A percentile compares a stretch with the other conserved stretches of the same genome.
phyloP scores from a whole-genome alignment of 306 rosid genomes.

The Pachyrhizus erosus region DNA sequence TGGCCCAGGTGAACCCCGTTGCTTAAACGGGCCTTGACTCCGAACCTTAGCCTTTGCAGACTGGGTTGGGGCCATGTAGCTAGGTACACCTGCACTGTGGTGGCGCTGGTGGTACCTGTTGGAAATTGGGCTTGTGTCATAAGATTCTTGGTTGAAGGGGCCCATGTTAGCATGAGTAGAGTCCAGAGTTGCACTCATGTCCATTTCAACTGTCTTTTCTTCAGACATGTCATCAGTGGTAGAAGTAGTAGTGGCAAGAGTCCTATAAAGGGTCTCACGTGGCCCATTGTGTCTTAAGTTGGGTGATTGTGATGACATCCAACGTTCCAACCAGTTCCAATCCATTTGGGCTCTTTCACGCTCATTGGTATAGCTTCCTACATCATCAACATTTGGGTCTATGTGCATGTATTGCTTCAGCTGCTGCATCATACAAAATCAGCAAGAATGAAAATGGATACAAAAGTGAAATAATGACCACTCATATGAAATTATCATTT shows the following conservation, averaged over 20 bases:
- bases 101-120: conserved; percentile 34
- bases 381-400: conserved; percentile 40
- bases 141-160: conserved; percentile 42
- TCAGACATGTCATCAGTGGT: conserved; percentile 67
- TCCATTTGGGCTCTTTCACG: conserved; percentile 67
- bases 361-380: conserved; percentile 42
- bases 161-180: conserved; percentile 39
- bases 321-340: conserved; percentile 89
- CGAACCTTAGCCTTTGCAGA: conserved; percentile 91
- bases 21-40: conserved; percentile 53
- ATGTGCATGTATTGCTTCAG: conserved; percentile 53
- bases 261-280: conserved; percentile 43
- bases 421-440: conserved; percentile 36
- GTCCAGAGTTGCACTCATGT: conserved; percentile 42
- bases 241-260: conserved; percentile 40
- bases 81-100: conserved; percentile 51
- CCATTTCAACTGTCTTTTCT: conserved; percentile 88
- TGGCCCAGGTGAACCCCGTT: conserved; percentile 53
- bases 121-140: conserved; percentile 45
- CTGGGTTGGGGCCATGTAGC: conserved; percentile 92
- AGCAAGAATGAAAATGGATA: not conserved
- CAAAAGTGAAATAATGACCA: not conserved
- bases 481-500: not conserved
- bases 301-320: conserved; percentile 77
- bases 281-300: conserved; percentile 44